Evolutionary conservation across 805 yeast genomes (phyloP).

Genomic region (Candida coleopterorum): DNA sequence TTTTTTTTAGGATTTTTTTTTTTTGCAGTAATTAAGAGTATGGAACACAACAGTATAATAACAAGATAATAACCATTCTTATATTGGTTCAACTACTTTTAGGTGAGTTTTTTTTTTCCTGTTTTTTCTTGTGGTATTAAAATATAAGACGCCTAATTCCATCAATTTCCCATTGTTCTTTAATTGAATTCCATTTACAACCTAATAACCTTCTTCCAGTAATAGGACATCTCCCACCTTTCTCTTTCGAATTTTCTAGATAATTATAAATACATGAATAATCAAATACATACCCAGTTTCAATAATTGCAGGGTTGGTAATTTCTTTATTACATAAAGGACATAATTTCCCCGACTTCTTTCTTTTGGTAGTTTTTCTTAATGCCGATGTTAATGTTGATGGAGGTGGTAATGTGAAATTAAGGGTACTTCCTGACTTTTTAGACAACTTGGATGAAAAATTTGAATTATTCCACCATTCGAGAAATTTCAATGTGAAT

Average conservation of each 20-base stretch:
- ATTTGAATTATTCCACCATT: slow-evolving; percentile 88
- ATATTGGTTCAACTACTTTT: no score
- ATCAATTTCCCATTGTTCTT: slow-evolving; percentile 64
- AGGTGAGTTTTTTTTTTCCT: no score
- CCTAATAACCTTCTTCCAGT: slow-evolving; percentile 70
- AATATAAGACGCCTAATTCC: slow-evolving; percentile 74
- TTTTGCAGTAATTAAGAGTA: no score
- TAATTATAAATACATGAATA: slow-evolving; percentile 77
- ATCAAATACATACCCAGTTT: slow-evolving; percentile 88
- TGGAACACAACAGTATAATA: no score
- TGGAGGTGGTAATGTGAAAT: slow-evolving; percentile 48
- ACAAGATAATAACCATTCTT: no score
- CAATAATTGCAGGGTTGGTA: slow-evolving; percentile 79
- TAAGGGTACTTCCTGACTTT: slow-evolving; percentile 41
- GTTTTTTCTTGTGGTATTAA: no score
- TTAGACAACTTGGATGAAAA: slow-evolving; percentile 56
- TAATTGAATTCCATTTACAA: slow-evolving; percentile 57
- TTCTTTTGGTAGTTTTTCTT: slow-evolving; percentile 14
- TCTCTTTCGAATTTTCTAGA: slow-evolving; percentile 43
- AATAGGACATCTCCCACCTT: slow-evolving; percentile 78
- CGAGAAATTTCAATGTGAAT: slow-evolving; percentile 75
- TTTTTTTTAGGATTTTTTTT: no score
- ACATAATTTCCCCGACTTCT: slow-evolving; percentile 42
- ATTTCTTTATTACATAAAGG: slow-evolving; percentile 65
- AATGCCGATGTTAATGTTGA: slow-evolving; percentile 18